Evolutionary conservation across 371 early-diverging fungal genomes (phyloP), one percentile per base, ranked within the genome.

Genomic region (Haplosporangium sp.): DNA sequence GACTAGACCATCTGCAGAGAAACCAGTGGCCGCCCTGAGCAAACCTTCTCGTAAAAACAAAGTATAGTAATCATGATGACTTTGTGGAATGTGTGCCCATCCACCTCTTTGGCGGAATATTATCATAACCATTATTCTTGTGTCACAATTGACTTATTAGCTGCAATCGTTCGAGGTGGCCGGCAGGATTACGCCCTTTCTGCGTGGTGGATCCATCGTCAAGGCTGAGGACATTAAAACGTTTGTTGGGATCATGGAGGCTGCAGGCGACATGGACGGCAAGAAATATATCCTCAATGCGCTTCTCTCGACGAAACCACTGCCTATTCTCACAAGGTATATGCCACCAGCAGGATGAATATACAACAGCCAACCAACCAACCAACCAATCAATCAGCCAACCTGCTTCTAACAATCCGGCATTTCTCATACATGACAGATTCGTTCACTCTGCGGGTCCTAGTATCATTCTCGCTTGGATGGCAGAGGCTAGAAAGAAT

Each of bases 281-380:
- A 67, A 43, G 53, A 67, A 52, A 37, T 42, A 58, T 43, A 62
- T 73, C 29, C 67, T 73, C 16, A 73, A 67, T 37, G 52, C 63
- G 1, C 59, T 73, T 14, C 46, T 62, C 21, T 63, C 42, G 5
- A 73, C 73, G 7, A 67, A 63, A 21, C 14, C 29, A 5, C 16
- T 46, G 47, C 41, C 10, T 36, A 59, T 73, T 20, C 62, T 62
- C 8, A 36, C 53, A 20, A 58, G 48, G 73, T 73, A 61, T 37
- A 37, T 29, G 37, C 36, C 20, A 38, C 57, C 40, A 9, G 29
- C 4, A 29, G 29, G 29, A 29, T 29, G 29, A 29, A 29, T 29
- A 29, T 29, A 29, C 29, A 29, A 29, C 29, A 29, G 29, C 29
- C 29, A 29, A 29, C 29, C 29, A 29, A 29, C 29, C 29, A 29